These are phyloP conservation scores for Ilex asprella DNA, from an alignment of 257 asterid species.

Conservation along the genomic window DNA sequence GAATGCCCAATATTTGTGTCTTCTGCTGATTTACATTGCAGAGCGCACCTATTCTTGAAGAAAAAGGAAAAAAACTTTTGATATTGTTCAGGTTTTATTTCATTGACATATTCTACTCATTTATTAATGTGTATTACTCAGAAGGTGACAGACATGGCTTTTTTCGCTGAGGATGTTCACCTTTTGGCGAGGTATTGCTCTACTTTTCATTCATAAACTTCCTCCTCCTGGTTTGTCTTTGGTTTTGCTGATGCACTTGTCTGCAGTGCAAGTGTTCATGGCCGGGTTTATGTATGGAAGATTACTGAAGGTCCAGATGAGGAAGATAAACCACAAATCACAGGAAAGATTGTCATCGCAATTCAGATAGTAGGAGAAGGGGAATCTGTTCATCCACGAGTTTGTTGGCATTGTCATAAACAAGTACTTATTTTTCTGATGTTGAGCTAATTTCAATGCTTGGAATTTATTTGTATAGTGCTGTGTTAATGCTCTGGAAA, in stretches of 20 bases:
- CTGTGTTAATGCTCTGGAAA: background rate
- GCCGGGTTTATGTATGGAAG: background rate
- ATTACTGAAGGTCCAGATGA: slow-evolving; percentile 4
- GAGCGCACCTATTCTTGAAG: background rate
- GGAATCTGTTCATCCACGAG: slow-evolving; percentile 3
- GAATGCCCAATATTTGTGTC: background rate
- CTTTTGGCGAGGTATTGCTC: background rate
- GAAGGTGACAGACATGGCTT: slow-evolving; percentile 2
- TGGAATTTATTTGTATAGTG: background rate
- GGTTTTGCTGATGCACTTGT: background rate
- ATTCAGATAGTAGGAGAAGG: slow-evolving; percentile 1
- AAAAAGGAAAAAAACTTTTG: background rate
- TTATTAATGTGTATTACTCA: background rate
- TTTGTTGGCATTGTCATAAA: slow-evolving; percentile 4
- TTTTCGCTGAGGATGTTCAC: slow-evolving; percentile 4
- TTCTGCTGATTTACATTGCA: background rate
- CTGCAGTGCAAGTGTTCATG: slow-evolving; percentile 1
- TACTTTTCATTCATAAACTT: background rate
- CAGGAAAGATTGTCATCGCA: background rate
- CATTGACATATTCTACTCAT: background rate
- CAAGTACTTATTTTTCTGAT: background rate
- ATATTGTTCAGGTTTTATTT: background rate
- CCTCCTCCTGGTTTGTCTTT: background rate
- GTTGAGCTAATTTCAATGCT: background rate
- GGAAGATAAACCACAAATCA: slow-evolving; percentile 1